These are phyloP conservation scores for Vigna radiata DNA, from an alignment of 306 rosid species.

Conservation along the genomic window DNA sequence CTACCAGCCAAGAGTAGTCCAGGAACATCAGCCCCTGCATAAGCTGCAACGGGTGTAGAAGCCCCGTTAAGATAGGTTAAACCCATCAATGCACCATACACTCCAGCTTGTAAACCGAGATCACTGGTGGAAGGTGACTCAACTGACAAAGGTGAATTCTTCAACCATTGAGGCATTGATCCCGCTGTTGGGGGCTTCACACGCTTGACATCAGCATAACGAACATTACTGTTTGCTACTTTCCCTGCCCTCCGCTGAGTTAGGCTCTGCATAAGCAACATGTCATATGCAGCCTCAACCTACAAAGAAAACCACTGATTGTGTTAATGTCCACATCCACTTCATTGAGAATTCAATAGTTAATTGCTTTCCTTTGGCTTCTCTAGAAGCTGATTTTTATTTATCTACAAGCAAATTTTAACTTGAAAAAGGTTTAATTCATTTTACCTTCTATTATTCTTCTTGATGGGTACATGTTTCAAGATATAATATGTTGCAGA, in stretches of 20 bases:
- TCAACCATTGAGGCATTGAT: constrained; percentile 87
- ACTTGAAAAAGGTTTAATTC: background rate
- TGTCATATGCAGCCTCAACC: constrained; percentile 99
- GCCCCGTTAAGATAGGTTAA: constrained; percentile 79
- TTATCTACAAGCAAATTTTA: background rate
- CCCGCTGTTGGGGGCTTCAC: constrained; percentile 60
- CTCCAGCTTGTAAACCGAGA: constrained; percentile 91
- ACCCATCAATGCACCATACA: constrained; percentile 91
- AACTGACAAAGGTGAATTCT: constrained; percentile 71
- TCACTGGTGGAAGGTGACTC: constrained; percentile 81
- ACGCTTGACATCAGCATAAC: constrained; percentile 94
- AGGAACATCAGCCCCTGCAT: constrained; percentile 85
- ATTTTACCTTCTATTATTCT: background rate
- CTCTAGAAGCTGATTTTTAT: background rate
- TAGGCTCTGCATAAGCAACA: constrained; percentile 94
- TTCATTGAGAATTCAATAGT: constrained; percentile 22
- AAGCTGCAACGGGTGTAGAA: constrained; percentile 59
- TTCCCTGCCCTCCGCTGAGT: constrained; percentile 90
- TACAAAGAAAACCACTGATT: constrained; percentile 41
- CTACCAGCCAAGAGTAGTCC: constrained; percentile 99
- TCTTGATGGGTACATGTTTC: background rate
- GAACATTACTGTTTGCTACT: constrained; percentile 75
- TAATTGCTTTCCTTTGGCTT: background rate
- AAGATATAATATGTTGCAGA: background rate
- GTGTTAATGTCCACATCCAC: constrained; percentile 31